Evolutionary conservation across 2,329 filamentous ascomycete species (phyloP).

Genomic region (Penicillium sp.): DNA sequence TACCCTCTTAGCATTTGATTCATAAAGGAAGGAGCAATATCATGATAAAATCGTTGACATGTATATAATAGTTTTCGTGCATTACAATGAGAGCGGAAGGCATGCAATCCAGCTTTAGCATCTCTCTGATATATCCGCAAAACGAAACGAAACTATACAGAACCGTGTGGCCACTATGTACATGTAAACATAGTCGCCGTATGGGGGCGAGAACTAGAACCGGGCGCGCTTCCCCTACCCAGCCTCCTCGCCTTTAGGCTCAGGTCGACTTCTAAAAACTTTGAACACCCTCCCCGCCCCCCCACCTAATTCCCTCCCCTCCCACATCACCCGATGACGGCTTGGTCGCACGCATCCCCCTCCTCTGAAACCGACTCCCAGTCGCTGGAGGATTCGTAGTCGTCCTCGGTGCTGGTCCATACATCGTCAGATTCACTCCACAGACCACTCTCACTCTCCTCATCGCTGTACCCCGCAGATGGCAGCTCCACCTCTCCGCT

Average conservation of each 20-base stretch:
- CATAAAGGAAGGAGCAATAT: neutral
- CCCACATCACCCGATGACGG: neutral
- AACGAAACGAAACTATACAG: neutral
- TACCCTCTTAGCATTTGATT: neutral
- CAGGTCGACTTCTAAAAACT: neutral
- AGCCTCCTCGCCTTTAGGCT: neutral
- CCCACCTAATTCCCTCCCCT: neutral
- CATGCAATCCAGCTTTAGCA: neutral
- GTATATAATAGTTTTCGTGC: neutral
- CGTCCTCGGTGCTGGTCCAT: neutral
- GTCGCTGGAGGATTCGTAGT: neutral
- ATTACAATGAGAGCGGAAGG: neutral
- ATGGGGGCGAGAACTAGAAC: neutral
- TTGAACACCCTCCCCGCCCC: too few relatives aligned
- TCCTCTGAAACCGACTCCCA: neutral
- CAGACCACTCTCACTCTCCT: neutral
- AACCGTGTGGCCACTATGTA: constrained; percentile 3
- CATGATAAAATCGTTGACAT: neutral
- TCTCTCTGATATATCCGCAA: neutral
- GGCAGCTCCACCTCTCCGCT: neutral
- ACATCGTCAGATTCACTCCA: neutral
- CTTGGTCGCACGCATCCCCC: neutral
- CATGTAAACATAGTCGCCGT: neutral
- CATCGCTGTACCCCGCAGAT: neutral
- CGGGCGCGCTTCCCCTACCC: neutral